A percentile compares a stretch with the other conserved stretches of the same genome.
These are phyloP conservation scores for Exserohilum turcica DNA, from an alignment of 2,329 filamentous ascomycete species.

Conservation along the genomic window DNA sequence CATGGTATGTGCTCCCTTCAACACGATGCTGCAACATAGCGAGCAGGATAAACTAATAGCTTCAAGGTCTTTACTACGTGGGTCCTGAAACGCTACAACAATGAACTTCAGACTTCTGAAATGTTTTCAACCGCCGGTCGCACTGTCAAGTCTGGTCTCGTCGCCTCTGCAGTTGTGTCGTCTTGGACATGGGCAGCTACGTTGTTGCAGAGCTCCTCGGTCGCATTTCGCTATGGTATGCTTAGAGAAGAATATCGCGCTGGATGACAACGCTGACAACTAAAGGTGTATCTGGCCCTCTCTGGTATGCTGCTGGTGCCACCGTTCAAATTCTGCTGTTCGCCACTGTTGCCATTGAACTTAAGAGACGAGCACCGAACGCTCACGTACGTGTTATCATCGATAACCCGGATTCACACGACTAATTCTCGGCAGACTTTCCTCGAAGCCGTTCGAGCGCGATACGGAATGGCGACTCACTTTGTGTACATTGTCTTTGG, in stretches of 20 bases:
- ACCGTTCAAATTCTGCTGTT: slow-evolving; percentile 42
- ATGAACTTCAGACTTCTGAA: slow-evolving; percentile 39
- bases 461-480: slow-evolving; percentile 76
- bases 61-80: slow-evolving; percentile 34
- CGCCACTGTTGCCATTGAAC: slow-evolving; percentile 38
- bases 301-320: slow-evolving; percentile 43
- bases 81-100: slow-evolving; percentile 39
- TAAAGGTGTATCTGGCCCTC: slow-evolving; percentile 36
- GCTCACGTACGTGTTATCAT: slow-evolving; percentile 27
- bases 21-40: not conserved
- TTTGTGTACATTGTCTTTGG: slow-evolving; percentile 81
- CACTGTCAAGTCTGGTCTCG: slow-evolving; percentile 40
- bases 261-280: not conserved
- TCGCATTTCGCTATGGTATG: slow-evolving; percentile 43
- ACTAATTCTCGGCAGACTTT: slow-evolving; percentile 65
- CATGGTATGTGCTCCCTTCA: slow-evolving; percentile 24
- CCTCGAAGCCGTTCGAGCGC: slow-evolving; percentile 81
- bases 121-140: slow-evolving; percentile 41
- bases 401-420: accelerated
- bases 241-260: not conserved
- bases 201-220: slow-evolving; percentile 36
- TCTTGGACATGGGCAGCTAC: slow-evolving; percentile 42
- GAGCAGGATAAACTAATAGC: not conserved
- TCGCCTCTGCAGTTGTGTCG: slow-evolving; percentile 38
- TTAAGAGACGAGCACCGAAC: slow-evolving; percentile 42